Conservation (phyloP, 164 flowering plant genomes). For the Dillenia suffruticosa region DNA sequence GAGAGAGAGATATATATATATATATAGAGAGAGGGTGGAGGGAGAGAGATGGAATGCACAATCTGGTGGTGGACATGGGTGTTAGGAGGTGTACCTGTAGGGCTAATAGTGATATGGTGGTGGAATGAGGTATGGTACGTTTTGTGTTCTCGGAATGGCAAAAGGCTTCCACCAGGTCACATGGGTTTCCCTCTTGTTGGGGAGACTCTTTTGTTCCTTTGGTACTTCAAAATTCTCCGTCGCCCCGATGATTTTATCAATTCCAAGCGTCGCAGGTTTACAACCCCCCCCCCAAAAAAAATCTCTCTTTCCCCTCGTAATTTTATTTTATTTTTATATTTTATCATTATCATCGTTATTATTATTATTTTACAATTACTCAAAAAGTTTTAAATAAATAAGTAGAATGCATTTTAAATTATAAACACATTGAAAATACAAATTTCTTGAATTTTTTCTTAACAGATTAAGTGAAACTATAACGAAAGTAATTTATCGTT, state of each 20-base stretch:
- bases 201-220: slow-evolving; percentile 41
- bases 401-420: no score
- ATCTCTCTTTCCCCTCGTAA: no score
- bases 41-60: slow-evolving; percentile 1
- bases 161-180: slow-evolving; percentile 39
- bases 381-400: no score
- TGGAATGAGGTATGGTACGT: slow-evolving; percentile 21
- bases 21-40: neutral
- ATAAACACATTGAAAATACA: no score
- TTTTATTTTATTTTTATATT: no score
- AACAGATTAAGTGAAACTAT: no score
- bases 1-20: no score
- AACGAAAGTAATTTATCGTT: no score
- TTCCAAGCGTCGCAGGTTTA: slow-evolving; percentile 29
- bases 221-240: slow-evolving; percentile 49
- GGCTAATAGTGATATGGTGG: slow-evolving; percentile 16
- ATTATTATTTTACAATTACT: neutral
- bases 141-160: neutral
- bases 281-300: no score
- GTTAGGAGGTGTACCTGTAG: slow-evolving; percentile 7
- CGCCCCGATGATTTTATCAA: slow-evolving; percentile 48
- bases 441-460: no score
- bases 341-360: no score
- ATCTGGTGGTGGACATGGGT: slow-evolving; percentile 6
- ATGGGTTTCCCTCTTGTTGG: slow-evolving; percentile 49